These are phyloP conservation scores for Eutrema heterophyllum DNA, from an alignment of 345 rosid genomes.

Conservation along the genomic window DNA sequence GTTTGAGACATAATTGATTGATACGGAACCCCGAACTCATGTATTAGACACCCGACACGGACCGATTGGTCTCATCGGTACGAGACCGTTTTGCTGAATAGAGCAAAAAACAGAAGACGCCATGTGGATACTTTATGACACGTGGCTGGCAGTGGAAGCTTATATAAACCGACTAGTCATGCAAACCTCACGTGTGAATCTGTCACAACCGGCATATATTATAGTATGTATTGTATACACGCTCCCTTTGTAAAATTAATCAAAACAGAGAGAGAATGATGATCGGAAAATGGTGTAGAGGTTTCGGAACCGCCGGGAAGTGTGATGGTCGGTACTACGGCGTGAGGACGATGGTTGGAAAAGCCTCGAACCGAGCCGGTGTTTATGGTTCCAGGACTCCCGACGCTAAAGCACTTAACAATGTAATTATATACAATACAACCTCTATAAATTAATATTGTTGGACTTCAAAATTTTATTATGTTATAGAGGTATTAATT, in stretches of 20 bases:
- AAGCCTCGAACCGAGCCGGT: slow-evolving; percentile 31
- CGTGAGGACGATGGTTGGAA: slow-evolving; percentile 28
- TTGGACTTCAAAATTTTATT: too few species aligned
- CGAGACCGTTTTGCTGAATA: neutral
- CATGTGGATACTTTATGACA: neutral
- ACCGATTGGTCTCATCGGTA: neutral
- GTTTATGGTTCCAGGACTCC: slow-evolving; percentile 28
- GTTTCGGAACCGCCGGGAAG: neutral
- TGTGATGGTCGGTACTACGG: neutral
- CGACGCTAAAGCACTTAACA: slow-evolving; percentile 22
- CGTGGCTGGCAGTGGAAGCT: neutral
- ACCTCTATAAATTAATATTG: too few species aligned
- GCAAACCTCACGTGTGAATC: slow-evolving; percentile 2
- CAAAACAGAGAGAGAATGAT: neutral
- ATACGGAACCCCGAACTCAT: neutral
- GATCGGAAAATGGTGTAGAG: slow-evolving; percentile 14
- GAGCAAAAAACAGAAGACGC: neutral
- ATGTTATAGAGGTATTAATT: too few species aligned
- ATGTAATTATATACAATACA: slow-evolving; percentile 23
- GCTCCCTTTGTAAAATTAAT: neutral
- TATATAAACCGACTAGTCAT: neutral
- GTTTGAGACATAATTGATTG: too few species aligned
- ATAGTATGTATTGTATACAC: too few species aligned
- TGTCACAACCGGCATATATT: neutral
- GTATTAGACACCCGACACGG: neutral